A percentile compares a stretch with the other conserved stretches of the same genome.
phyloP scores from a whole-genome alignment of 805 yeast genomes.

The Saccharomycodes ludwigii region DNA sequence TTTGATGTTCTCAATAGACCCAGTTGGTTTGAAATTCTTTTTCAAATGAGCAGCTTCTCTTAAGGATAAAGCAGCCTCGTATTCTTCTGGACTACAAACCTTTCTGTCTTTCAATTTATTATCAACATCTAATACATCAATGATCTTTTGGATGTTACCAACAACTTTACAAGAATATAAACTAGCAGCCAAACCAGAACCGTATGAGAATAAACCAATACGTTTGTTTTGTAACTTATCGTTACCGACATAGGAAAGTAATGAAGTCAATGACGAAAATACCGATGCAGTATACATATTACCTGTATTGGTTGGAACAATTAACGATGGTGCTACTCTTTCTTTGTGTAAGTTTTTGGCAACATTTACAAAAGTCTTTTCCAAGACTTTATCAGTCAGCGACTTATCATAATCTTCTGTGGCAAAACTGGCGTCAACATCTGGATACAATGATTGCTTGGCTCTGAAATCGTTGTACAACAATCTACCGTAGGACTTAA shows the following conservation, averaged over 20 bases:
- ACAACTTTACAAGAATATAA: slow-evolving; percentile 67
- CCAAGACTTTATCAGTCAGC: slow-evolving; percentile 66
- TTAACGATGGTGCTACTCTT: slow-evolving; percentile 69
- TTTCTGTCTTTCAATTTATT: slow-evolving; percentile 51
- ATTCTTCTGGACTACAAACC: slow-evolving; percentile 61
- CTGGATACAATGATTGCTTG: slow-evolving; percentile 54
- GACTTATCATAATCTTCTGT: slow-evolving; percentile 61
- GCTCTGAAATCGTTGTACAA: slow-evolving; percentile 76
- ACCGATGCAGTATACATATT: slow-evolving; percentile 95
- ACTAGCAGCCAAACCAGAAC: slow-evolving; percentile 94
- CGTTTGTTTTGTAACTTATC: slow-evolving; percentile 72
- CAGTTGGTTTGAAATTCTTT: slow-evolving; percentile 68
- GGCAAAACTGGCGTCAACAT: slow-evolving; percentile 34
- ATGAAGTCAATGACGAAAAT: slow-evolving; percentile 76
- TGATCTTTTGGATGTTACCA: slow-evolving; percentile 68
- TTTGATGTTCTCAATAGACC: slow-evolving; percentile 58
- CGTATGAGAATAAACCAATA: slow-evolving; percentile 89
- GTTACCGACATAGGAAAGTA: slow-evolving; percentile 61
- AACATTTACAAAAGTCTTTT: slow-evolving; percentile 70
- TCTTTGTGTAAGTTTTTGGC: slow-evolving; percentile 57
- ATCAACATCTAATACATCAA: slow-evolving; percentile 53
- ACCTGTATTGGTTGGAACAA: slow-evolving; percentile 92
- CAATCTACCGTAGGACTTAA: slow-evolving; percentile 86
- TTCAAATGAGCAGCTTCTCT: slow-evolving; percentile 86
- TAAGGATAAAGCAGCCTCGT: slow-evolving; percentile 65